Percentiles rank a stretch among this genome's conserved stretches.
Conservation (phyloP, 805 yeast genomes). For the Ogataea saltuana region DNA sequence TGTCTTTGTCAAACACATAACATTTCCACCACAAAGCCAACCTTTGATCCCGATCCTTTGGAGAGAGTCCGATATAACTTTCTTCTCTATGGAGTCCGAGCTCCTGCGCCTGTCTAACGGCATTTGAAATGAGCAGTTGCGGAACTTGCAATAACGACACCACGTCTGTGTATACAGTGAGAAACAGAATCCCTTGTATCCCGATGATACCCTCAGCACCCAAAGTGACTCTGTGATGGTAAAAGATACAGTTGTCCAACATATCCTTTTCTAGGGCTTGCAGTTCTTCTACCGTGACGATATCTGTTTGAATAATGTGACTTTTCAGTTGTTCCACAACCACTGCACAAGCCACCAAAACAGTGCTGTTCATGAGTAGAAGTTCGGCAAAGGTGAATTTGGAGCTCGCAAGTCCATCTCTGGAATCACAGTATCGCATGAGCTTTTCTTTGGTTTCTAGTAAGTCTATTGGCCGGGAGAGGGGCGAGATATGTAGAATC, state of each 20-base stretch:
- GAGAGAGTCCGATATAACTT: slow-evolving; percentile 38
- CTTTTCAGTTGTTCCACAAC: slow-evolving; percentile 10
- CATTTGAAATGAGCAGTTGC: slow-evolving; percentile 43
- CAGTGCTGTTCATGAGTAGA: slow-evolving; percentile 33
- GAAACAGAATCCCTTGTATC: slow-evolving; percentile 51
- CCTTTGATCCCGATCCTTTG: slow-evolving; percentile 40
- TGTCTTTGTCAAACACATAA: slow-evolving; percentile 46
- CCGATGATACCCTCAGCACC: slow-evolving; percentile 53
- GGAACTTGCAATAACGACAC: slow-evolving; percentile 40
- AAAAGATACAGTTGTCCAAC: slow-evolving; percentile 46
- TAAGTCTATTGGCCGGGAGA: not conserved
- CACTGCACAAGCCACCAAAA: slow-evolving; percentile 24
- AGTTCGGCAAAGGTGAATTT: slow-evolving; percentile 34
- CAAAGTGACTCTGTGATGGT: slow-evolving; percentile 51
- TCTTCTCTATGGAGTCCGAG: slow-evolving; percentile 58
- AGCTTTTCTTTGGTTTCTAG: slow-evolving; percentile 12
- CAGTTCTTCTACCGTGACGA: slow-evolving; percentile 23
- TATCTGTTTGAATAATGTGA: slow-evolving; percentile 3
- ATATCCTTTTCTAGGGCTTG: slow-evolving; percentile 33
- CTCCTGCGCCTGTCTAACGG: slow-evolving; percentile 55
- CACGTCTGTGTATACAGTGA: slow-evolving; percentile 42
- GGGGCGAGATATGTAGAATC: slow-evolving; percentile 1
- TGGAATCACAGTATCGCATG: slow-evolving; percentile 24
- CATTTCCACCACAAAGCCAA: slow-evolving; percentile 52
- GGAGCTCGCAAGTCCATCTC: slow-evolving; percentile 29